Conservation (phyloP, 208 protist species). For the Crithidia fasciculata region DNA sequence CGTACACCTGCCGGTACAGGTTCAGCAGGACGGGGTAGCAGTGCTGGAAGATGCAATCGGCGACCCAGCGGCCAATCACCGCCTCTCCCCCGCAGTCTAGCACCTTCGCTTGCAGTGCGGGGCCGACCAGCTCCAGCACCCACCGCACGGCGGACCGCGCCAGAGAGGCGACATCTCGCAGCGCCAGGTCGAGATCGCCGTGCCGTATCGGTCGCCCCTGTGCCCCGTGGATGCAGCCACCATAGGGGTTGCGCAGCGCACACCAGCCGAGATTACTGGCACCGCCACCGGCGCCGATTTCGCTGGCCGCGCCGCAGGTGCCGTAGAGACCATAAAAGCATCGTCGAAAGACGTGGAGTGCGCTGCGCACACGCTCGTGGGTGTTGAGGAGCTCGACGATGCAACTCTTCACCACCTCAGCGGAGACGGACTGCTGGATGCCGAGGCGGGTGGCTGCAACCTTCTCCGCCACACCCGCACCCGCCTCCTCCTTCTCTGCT, state of each 20-base stretch:
- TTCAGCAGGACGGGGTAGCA: slow-evolving; percentile 67
- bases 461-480: slow-evolving; percentile 12
- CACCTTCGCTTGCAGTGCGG: slow-evolving; percentile 36
- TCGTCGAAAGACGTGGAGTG: slow-evolving; percentile 75
- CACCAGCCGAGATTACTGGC: slow-evolving; percentile 72
- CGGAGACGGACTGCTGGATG: slow-evolving; percentile 40
- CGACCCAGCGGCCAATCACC: slow-evolving; percentile 60
- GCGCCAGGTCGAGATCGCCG: slow-evolving; percentile 66
- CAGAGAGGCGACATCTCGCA: slow-evolving; percentile 78
- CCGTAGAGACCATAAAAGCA: slow-evolving; percentile 89
- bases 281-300: slow-evolving; percentile 53
- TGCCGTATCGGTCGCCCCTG: slow-evolving; percentile 52
- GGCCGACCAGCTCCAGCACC: slow-evolving; percentile 55
- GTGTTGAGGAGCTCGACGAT: slow-evolving; percentile 58
- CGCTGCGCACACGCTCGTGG: slow-evolving; percentile 34
- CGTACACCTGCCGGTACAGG: slow-evolving; percentile 75
- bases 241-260: slow-evolving; percentile 56
- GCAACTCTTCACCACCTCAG: slow-evolving; percentile 46
- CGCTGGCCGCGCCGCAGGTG: slow-evolving; percentile 60
- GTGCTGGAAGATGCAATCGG: slow-evolving; percentile 70
- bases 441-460: slow-evolving; percentile 4
- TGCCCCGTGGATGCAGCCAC: slow-evolving; percentile 74
- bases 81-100: slow-evolving; percentile 40
- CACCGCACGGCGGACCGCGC: slow-evolving; percentile 69
- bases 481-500: slow-evolving; percentile 24